Evolutionary conservation across 768 basidiomycete species (phyloP).

Genomic region (Trametes villosa): DNA sequence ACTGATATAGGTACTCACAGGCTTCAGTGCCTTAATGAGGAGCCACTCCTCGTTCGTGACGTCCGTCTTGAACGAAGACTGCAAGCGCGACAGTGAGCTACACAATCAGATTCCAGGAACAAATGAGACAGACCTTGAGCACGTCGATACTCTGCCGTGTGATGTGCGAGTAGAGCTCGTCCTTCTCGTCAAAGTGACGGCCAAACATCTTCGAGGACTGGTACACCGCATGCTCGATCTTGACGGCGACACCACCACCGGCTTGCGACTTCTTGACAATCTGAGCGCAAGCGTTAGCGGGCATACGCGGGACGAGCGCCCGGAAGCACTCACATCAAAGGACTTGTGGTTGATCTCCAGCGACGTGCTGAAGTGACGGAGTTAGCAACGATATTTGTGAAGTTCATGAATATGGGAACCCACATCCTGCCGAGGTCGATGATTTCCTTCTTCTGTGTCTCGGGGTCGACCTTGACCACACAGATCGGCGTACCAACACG

Average conservation of each 20-base stretch:
- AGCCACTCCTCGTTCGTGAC: conserved; percentile 92
- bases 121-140: conserved; percentile 67
- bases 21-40: conserved; percentile 86
- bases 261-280: conserved; percentile 91
- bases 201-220: conserved; percentile 96
- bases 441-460: conserved; percentile 88
- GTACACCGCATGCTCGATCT: conserved; percentile 97
- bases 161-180: conserved; percentile 90
- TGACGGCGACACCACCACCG: conserved; percentile 96
- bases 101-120: not conserved
- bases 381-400: not conserved
- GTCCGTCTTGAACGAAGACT: conserved; percentile 88
- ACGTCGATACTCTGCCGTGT: conserved; percentile 94
- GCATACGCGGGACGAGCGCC: not conserved
- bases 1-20: conserved; percentile 47
- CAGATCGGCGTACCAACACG: conserved; percentile 93
- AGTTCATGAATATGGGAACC: conserved; percentile 33
- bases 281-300: conserved; percentile 39
- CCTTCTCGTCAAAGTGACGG: conserved; percentile 94
- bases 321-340: conserved; percentile 58
- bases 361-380: conserved; percentile 66
- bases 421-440: conserved; percentile 95
- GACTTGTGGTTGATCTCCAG: conserved; percentile 97
- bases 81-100: not conserved
- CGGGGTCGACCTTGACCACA: conserved; percentile 90